Percentiles rank a stretch among this genome's conserved stretches.
Conservation (phyloP, 148 eudicot genomes). For the Mesembryanthemum crystallinum region DNA sequence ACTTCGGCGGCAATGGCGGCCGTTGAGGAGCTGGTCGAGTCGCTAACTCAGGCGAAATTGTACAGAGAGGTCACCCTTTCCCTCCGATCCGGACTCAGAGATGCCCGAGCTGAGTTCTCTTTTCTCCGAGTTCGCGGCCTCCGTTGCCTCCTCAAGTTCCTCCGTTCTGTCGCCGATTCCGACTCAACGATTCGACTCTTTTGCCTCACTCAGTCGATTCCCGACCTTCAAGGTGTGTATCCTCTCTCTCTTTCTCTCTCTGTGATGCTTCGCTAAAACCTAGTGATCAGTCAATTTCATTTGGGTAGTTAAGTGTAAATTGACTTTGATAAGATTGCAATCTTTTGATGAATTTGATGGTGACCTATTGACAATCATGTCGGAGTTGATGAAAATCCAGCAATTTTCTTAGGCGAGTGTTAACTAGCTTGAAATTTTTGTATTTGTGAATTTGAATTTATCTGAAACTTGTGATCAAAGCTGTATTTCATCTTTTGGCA, state of each 20-base stretch:
- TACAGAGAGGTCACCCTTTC: conserved; percentile 80
- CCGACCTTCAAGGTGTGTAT: conserved; percentile 74
- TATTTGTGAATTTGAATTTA: no score
- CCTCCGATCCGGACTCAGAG: conserved; percentile 76
- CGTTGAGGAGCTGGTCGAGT: conserved; percentile 52
- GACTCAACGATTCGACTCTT: conserved; percentile 61
- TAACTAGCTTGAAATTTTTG: no score
- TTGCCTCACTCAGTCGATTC: conserved; percentile 55
- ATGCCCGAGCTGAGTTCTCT: conserved; percentile 81
- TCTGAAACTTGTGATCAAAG: background rate
- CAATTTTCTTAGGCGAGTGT: no score
- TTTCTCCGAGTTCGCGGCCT: conserved; percentile 83
- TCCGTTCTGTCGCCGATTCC: conserved; percentile 65
- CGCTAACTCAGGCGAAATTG: conserved; percentile 48
- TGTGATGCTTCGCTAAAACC: no score
- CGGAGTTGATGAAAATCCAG: no score
- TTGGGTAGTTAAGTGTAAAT: background rate
- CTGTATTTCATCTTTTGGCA: no score
- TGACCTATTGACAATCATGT: background rate
- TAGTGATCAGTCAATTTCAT: no score
- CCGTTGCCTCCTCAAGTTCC: conserved; percentile 79
- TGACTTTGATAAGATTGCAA: background rate
- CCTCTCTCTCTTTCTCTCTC: no score
- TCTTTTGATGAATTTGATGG: background rate
- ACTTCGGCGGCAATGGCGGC: conserved; percentile 32